phyloP scores from a whole-genome alignment of 2,329 filamentous ascomycete species.

The Thelonectria discophora region DNA sequence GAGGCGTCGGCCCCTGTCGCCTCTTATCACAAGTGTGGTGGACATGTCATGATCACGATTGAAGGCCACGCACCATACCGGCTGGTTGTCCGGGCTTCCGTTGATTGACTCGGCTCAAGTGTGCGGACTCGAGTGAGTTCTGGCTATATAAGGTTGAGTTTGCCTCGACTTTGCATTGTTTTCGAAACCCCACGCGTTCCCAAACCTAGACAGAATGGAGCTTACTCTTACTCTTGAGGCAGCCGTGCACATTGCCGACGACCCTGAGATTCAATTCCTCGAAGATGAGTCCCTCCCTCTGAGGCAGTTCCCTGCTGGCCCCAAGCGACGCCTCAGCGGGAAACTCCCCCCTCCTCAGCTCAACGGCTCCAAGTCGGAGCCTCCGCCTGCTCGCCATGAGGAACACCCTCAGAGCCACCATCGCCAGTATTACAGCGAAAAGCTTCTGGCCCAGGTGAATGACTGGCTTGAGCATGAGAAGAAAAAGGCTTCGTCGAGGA shows the following conservation, averaged over 20 bases:
- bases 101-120: no score
- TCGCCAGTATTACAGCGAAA: constrained; percentile 58
- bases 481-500: constrained; percentile 64
- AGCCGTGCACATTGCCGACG: constrained; percentile 68
- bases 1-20: constrained; percentile 13
- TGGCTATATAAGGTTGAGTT: background rate
- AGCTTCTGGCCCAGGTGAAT: constrained; percentile 76
- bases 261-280: constrained; percentile 42
- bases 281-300: constrained; percentile 46
- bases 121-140: constrained; percentile 23
- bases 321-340: constrained; percentile 47
- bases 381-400: constrained; percentile 42
- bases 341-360: constrained; percentile 42
- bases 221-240: constrained; percentile 41
- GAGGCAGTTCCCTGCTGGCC: constrained; percentile 47
- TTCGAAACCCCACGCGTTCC: constrained; percentile 15
- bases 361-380: constrained; percentile 53
- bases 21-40: constrained; percentile 27
- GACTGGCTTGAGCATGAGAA: constrained; percentile 88
- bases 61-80: constrained; percentile 18
- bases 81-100: constrained; percentile 6
- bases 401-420: constrained; percentile 44
- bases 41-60: constrained; percentile 23
- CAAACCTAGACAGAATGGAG: constrained; percentile 16
- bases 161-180: constrained; percentile 2